phyloP scores from a whole-genome alignment of 768 basidiomycete genomes.

The Macrolepiota dolichaula region DNA sequence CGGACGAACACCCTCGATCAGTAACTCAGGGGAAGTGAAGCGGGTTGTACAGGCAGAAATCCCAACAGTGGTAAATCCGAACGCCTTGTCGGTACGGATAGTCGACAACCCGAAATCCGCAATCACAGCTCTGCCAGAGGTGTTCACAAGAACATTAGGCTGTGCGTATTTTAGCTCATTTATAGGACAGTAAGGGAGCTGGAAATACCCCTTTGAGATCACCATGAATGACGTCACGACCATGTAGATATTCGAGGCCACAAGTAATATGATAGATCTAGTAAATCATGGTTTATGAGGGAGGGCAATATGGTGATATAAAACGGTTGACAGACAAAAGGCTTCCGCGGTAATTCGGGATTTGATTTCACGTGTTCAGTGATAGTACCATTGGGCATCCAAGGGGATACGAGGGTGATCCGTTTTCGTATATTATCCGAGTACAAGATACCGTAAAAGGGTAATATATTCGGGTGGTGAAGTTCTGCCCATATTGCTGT shows the following conservation, averaged over 20 bases:
- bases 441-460: constrained; percentile 4
- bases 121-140: constrained; percentile 7
- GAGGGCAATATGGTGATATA: neutral
- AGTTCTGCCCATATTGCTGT: constrained; percentile 2
- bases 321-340: neutral
- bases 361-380: neutral
- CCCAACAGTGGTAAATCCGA: neutral
- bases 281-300: neutral
- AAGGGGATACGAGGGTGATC: constrained; percentile 9
- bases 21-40: constrained; percentile 16
- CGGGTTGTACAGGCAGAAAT: neutral
- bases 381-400: constrained; percentile 12
- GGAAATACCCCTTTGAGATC: constrained; percentile 15
- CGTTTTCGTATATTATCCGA: neutral
- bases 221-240: constrained; percentile 11
- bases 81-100: neutral
- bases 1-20: neutral
- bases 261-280: constrained; percentile 12
- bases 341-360: neutral
- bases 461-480: neutral
- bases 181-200: neutral
- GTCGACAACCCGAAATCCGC: constrained; percentile 14
- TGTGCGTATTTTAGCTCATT: neutral
- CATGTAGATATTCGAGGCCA: constrained; percentile 13
- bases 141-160: constrained; percentile 12